Conservation (phyloP, 495 filamentous ascomycete genomes). For the Aspergillus egyptiacus region DNA sequence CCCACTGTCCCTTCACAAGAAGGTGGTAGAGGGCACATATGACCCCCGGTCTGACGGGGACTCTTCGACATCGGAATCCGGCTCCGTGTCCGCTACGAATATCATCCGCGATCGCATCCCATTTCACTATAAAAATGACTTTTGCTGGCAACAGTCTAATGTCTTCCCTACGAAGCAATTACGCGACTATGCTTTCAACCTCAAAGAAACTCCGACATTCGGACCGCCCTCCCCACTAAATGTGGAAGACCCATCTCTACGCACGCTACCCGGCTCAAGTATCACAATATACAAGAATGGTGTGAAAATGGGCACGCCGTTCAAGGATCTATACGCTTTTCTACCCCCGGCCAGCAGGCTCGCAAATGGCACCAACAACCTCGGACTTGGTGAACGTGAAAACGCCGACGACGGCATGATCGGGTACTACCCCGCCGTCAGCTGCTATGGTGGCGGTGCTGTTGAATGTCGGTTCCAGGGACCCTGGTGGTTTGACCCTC, state of each 20-base stretch:
- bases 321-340: constrained; percentile 84
- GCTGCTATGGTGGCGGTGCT: constrained; percentile 84
- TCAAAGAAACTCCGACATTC: constrained; percentile 42
- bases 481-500: constrained; percentile 82
- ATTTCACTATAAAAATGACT: constrained; percentile 84
- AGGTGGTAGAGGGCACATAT: constrained; percentile 79
- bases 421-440: constrained; percentile 92
- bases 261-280: constrained; percentile 77
- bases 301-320: constrained; percentile 75
- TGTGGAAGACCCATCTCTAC: constrained; percentile 62
- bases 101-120: constrained; percentile 92
- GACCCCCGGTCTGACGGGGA: constrained; percentile 69
- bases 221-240: constrained; percentile 55
- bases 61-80: constrained; percentile 11
- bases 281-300: constrained; percentile 94
- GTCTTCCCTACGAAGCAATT: constrained; percentile 84
- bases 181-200: constrained; percentile 58
- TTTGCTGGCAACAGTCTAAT: constrained; percentile 93
- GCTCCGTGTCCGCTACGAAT: constrained; percentile 45
- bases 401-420: constrained; percentile 86
- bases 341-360: constrained; percentile 79
- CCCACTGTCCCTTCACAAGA: constrained; percentile 74
- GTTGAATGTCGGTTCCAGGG: constrained; percentile 89
- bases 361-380: constrained; percentile 49
- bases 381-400: constrained; percentile 72